Evolutionary conservation across 371 early-diverging fungal genomes (phyloP).

Genomic region (Rhizomucor miehei): DNA sequence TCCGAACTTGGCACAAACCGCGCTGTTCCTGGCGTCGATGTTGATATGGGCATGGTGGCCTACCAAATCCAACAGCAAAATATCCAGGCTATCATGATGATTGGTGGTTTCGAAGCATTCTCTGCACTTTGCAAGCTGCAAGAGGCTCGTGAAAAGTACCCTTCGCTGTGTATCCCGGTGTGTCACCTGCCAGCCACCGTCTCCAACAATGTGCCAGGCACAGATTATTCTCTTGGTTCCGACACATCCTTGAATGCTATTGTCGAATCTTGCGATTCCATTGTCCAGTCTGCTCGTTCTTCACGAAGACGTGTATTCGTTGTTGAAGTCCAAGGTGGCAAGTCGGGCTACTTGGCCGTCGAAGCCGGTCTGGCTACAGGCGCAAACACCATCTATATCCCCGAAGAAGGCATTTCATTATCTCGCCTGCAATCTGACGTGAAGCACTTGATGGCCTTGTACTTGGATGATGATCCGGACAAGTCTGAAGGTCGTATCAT

Average conservation of each 20-base stretch:
- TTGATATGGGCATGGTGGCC: conserved; percentile 83
- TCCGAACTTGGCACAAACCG: conserved; percentile 96
- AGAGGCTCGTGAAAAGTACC: conserved; percentile 70
- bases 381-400: conserved; percentile 94
- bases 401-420: conserved; percentile 89
- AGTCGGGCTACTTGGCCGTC: conserved; percentile 94
- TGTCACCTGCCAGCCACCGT: conserved; percentile 96
- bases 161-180: conserved; percentile 92
- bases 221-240: conserved; percentile 94
- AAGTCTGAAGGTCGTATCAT: conserved; percentile 81
- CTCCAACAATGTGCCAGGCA: conserved; percentile 98
- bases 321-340: conserved; percentile 98
- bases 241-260: conserved; percentile 98
- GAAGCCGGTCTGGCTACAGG: conserved; percentile 91
- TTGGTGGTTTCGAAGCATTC: conserved; percentile 97
- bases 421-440: conserved; percentile 82
- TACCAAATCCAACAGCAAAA: conserved; percentile 88
- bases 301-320: conserved; percentile 94
- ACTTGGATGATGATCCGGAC: conserved; percentile 66
- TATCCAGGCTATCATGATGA: conserved; percentile 86
- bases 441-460: conserved; percentile 74
- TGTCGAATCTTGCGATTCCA: conserved; percentile 90
- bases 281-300: conserved; percentile 90
- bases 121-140: conserved; percentile 75
- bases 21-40: conserved; percentile 71